phyloP scores from a whole-genome alignment of 495 filamentous ascomycete species.

The Xylaria castorea region DNA sequence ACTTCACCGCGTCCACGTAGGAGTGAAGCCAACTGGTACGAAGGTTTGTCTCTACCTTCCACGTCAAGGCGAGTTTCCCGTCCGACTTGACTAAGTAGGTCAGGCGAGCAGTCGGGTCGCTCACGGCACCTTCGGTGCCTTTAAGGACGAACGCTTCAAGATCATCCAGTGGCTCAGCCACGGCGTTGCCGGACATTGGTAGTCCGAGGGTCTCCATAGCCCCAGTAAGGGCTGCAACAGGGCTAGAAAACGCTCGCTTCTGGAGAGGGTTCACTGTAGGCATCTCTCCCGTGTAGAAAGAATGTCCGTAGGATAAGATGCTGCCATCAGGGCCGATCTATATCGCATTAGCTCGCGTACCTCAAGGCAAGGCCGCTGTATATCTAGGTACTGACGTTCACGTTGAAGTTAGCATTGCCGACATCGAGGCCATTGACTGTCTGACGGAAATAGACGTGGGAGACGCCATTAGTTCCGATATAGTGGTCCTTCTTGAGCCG shows the following conservation, averaged over 20 bases:
- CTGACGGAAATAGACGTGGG: constrained; percentile 54
- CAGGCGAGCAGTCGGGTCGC: constrained; percentile 44
- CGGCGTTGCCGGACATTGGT: constrained; percentile 29
- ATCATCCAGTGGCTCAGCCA: constrained; percentile 29
- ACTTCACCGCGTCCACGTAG: constrained; percentile 45
- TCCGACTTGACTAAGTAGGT: constrained; percentile 44
- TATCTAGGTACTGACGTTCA: constrained; percentile 45
- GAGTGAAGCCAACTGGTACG: constrained; percentile 47
- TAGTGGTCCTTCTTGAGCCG: constrained; percentile 43
- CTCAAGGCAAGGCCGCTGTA: neutral
- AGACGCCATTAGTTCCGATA: constrained; percentile 47
- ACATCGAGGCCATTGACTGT: constrained; percentile 54
- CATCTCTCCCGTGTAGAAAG: constrained; percentile 33
- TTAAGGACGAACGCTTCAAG: constrained; percentile 35
- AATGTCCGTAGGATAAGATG: constrained; percentile 43
- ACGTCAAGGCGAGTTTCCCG: constrained; percentile 42
- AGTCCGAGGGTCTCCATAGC: constrained; percentile 33
- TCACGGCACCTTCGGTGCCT: constrained; percentile 31
- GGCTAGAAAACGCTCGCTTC: constrained; percentile 34
- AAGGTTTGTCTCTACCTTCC: constrained; percentile 51
- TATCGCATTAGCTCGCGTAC: neutral
- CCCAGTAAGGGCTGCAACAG: constrained; percentile 33
- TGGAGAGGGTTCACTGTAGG: constrained; percentile 24
- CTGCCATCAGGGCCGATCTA: constrained; percentile 41
- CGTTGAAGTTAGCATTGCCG: constrained; percentile 56